Percentiles rank a stretch among this genome's conserved stretches.
phyloP scores from a whole-genome alignment of 208 protist species.

The Leishmania turanica region DNA sequence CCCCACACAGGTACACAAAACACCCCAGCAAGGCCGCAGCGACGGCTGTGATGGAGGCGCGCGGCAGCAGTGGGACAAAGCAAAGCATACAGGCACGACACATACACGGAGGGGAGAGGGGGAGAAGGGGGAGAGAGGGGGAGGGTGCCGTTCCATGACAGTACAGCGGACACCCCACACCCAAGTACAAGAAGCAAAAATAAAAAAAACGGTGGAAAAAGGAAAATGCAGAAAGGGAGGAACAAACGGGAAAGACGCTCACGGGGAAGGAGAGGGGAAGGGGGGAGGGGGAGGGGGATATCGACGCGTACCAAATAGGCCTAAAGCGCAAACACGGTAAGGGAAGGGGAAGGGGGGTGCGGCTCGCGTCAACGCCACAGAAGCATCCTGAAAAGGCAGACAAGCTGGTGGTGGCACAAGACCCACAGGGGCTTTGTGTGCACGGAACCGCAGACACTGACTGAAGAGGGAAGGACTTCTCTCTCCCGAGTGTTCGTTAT shows the following conservation, averaged over 20 bases:
- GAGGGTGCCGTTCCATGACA: too few relatives aligned
- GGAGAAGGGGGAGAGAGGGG: background rate
- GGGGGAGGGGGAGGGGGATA: background rate
- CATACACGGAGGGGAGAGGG: background rate
- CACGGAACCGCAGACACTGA: background rate
- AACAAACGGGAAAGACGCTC: background rate
- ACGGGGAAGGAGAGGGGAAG: background rate
- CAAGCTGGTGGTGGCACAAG: background rate
- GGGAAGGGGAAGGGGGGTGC: background rate
- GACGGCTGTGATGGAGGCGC: background rate
- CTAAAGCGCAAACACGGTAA: background rate
- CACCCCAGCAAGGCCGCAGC: background rate
- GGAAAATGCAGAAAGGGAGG: background rate
- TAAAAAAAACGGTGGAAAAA: background rate
- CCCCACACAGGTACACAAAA: background rate
- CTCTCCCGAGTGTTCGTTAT: background rate
- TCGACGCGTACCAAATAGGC: background rate
- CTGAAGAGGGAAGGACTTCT: background rate
- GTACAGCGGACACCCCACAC: background rate
- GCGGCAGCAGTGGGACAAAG: background rate
- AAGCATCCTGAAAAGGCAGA: background rate
- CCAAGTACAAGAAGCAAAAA: background rate
- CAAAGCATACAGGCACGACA: background rate
- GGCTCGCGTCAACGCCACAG: background rate
- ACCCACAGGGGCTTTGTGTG: background rate